These are phyloP conservation scores for Blastobotrys capitulatus DNA, from an alignment of 1,139 yeast species.

Conservation along the genomic window DNA sequence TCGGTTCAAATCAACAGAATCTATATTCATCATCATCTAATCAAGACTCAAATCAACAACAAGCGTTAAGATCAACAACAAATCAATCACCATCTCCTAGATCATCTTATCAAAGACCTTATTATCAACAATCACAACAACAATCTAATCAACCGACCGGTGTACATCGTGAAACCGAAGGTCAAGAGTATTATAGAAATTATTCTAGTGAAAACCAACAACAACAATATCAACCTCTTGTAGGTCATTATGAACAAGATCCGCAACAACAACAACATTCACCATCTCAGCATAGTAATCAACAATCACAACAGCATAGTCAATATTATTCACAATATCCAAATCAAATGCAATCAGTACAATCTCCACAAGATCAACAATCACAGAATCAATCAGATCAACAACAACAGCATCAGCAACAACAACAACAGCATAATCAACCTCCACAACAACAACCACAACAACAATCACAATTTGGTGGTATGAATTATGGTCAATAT, in stretches of 20 bases:
- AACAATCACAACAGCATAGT: conserved; percentile 23
- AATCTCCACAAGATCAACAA: conserved; percentile 8
- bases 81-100: background rate
- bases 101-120: background rate
- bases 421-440: conserved; percentile 5
- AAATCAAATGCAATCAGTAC: conserved; percentile 6
- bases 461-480: conserved; percentile 15
- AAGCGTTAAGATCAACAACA: background rate
- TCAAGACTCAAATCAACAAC: background rate
- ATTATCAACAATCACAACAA: background rate
- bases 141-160: conserved; percentile 4
- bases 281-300: conserved; percentile 14
- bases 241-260: conserved; percentile 6
- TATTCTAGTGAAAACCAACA: background rate
- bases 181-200: background rate
- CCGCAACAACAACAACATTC: conserved; percentile 13
- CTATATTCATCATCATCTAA: background rate
- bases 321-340: conserved; percentile 13
- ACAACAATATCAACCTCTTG: conserved; percentile 3
- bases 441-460: conserved; percentile 16
- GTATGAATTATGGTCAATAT: background rate
- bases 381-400: background rate
- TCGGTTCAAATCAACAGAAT: conserved; percentile 1
- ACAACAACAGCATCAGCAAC: conserved; percentile 6
- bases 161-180: conserved; percentile 1